Percentiles rank a stretch among this genome's conserved stretches.
These are phyloP conservation scores for Bauhinia variegata DNA, from an alignment of 306 rosid species.

Conservation along the genomic window DNA sequence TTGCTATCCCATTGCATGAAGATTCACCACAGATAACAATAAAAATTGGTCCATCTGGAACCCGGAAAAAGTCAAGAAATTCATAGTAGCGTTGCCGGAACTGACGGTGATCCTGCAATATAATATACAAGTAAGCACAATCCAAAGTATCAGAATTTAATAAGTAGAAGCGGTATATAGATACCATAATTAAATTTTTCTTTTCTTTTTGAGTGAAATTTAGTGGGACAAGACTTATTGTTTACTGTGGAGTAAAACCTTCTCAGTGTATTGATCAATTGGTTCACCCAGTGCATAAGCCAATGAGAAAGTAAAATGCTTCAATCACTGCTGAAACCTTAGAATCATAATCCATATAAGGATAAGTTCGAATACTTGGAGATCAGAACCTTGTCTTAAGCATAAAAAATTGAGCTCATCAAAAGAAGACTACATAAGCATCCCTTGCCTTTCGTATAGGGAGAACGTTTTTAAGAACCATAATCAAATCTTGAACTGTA, in stretches of 20 bases:
- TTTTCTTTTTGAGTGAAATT: too few relatives aligned
- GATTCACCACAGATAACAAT: conserved; percentile 79
- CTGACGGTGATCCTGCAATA: conserved; percentile 71
- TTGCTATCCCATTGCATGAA: conserved; percentile 61
- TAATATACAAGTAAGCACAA: conserved; percentile 27
- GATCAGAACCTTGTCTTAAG: background rate
- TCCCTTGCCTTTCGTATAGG: too few relatives aligned
- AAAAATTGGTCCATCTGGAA: conserved; percentile 81
- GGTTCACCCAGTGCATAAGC: background rate
- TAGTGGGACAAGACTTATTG: too few relatives aligned
- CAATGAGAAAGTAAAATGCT: background rate
- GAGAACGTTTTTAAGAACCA: background rate
- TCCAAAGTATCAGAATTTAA: background rate
- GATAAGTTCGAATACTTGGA: background rate
- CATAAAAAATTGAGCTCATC: conserved; percentile 1
- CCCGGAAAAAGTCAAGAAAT: conserved; percentile 72
- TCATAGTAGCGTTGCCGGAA: conserved; percentile 90
- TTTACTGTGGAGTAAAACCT: too few relatives aligned
- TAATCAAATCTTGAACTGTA: background rate
- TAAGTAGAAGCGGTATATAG: background rate
- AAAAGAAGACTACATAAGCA: too few relatives aligned
- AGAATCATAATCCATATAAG: background rate
- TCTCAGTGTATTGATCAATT: too few relatives aligned
- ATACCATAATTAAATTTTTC: too few relatives aligned
- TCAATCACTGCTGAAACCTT: conserved; percentile 2